Base-by-base conservation (phyloP, 768 basidiomycete species). In the Boletus vinaceobasis region DNA sequence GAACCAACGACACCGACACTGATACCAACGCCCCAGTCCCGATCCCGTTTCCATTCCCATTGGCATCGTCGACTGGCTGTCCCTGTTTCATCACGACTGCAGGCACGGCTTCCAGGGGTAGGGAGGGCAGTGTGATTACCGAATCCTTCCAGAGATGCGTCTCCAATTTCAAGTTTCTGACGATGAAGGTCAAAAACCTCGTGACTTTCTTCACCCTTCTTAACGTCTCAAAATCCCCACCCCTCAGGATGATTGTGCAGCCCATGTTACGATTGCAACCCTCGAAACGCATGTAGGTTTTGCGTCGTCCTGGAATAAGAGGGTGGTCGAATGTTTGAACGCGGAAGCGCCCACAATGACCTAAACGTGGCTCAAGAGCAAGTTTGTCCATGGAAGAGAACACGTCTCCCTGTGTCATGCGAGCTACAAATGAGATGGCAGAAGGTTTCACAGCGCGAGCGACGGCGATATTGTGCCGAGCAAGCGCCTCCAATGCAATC, bases 281-380 rank as follows among this genome's bases (percentile, higher is more conserved):
- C 71, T 99, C 97, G 64, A 99, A 98, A 1, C 97, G 87, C 93
- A 99, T 94, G 66, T 93, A 90, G 0, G 96, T 93, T 76, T 99
- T 99, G 52, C 97, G 80, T 17, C 81, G 82, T 19, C 93, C 94
- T n/a, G 95, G 93, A 39, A 98, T 99, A 38, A 95, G 77, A 13
- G 84, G 80, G 70, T 99, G 95, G 59, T 98, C 96, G 68, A 89
- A 98, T 0, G 97, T 97, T 70, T 97, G 93, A 7, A 98, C 80
- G 33, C 86, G 80, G 71, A 93, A 96, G 19, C 83, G 81, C 7
- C 83, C 75, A 65, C 95, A 98, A 63, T 96, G 88, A 2, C 96
- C 96, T 23, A 98, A 74, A 35, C 85, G 85, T 7, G 95, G 93
- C 65, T 96, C 92, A 55, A 92, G 73, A 1, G 93, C 92, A 37